These are phyloP conservation scores for Funneliformis mosseae DNA, from an alignment of 192 early-diverging fungal species.

Conservation along the genomic window DNA sequence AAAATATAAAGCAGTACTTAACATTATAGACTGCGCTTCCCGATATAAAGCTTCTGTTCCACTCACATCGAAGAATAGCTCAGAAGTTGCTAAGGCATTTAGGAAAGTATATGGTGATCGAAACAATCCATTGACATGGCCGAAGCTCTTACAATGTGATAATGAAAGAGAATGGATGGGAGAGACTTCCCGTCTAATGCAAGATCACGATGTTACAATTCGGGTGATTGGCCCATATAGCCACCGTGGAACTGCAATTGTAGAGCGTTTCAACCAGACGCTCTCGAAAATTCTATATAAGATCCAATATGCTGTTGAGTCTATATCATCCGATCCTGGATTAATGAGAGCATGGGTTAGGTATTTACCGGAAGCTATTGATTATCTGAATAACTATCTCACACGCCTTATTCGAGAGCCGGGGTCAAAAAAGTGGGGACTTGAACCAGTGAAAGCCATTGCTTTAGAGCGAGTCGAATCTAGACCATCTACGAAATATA, in stretches of 20 bases:
- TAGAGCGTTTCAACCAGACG: not conserved
- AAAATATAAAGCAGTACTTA: slow-evolving; percentile 2
- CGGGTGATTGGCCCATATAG: slow-evolving; percentile 15
- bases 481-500: not conserved
- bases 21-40: not conserved
- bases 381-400: slow-evolving; percentile 25
- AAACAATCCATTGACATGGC: too few relatives aligned
- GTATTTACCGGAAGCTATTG: slow-evolving; percentile 13
- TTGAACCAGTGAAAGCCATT: slow-evolving; percentile 8
- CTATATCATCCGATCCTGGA: slow-evolving; percentile 10
- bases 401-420: slow-evolving; percentile 19
- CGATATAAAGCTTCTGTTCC: not conserved
- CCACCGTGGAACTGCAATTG: not conserved
- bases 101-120: slow-evolving; percentile 3
- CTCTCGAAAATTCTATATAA: not conserved
- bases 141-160: slow-evolving; percentile 6
- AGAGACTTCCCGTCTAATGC: slow-evolving; percentile 1
- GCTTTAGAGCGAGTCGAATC: not conserved
- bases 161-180: not conserved
- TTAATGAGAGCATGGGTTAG: slow-evolving; percentile 29
- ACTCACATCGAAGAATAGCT: too few relatives aligned
- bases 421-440: slow-evolving; percentile 15
- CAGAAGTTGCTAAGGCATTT: not conserved
- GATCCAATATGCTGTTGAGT: not conserved
- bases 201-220: slow-evolving; percentile 15